phyloP scores from a whole-genome alignment of 2,329 filamentous ascomycete species.

The Apiospora arundinis region DNA sequence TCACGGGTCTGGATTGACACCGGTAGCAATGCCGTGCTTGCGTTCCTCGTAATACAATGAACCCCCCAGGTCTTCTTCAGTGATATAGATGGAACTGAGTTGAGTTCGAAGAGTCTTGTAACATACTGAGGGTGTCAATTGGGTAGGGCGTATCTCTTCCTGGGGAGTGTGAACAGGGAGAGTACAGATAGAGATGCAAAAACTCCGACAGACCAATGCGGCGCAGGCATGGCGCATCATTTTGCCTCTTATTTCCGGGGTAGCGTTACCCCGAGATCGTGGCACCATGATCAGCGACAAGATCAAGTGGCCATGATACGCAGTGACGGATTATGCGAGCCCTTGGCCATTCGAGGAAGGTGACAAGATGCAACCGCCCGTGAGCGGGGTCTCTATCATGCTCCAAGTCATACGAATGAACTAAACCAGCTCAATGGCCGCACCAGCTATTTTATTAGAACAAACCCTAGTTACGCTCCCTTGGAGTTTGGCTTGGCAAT shows the following conservation, averaged over 20 bases:
- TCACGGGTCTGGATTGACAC: neutral
- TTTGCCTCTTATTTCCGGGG: neutral
- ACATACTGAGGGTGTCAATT: too few relatives aligned
- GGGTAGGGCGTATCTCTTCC: too few relatives aligned
- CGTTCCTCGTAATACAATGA: too few relatives aligned
- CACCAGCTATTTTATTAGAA: too few relatives aligned
- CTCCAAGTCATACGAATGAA: too few relatives aligned
- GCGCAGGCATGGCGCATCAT: neutral
- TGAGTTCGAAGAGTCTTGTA: too few relatives aligned
- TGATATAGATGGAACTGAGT: too few relatives aligned
- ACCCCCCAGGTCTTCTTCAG: too few relatives aligned
- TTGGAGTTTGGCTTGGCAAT: too few relatives aligned
- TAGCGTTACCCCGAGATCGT: neutral
- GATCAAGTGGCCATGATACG: neutral
- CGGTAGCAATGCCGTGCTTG: neutral
- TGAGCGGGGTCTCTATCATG: neutral
- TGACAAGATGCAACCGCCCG: neutral
- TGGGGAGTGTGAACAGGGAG: neutral
- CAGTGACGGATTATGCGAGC: neutral
- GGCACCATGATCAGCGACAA: neutral
- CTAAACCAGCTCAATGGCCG: too few relatives aligned
- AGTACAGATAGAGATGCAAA: neutral
- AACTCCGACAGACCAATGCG: neutral
- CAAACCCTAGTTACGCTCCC: too few relatives aligned
- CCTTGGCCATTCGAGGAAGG: conserved; percentile 14